phyloP scores from a whole-genome alignment of 768 basidiomycete species.

The Pholiota conissans region DNA sequence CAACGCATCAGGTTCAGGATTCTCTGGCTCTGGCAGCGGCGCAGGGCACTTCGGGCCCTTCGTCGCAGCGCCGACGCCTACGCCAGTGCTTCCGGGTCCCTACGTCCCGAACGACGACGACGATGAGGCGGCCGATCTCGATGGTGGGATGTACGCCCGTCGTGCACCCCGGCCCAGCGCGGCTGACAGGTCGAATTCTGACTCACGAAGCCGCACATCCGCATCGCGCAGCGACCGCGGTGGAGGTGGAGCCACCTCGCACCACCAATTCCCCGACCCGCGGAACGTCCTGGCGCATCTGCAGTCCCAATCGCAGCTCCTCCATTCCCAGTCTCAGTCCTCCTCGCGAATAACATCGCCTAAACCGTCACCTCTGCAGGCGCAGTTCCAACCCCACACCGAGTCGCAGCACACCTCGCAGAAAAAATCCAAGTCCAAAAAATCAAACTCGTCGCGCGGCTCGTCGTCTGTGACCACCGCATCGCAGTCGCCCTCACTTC shows the following conservation, averaged over 20 bases:
- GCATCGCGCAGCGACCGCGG: constrained; percentile 35
- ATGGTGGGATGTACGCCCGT: constrained; percentile 52
- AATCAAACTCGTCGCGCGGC: constrained; percentile 19
- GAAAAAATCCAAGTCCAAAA: constrained; percentile 25
- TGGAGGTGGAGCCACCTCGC: no score
- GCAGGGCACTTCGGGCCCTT: constrained; percentile 15
- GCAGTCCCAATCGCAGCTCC: constrained; percentile 7
- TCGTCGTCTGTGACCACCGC: constrained; percentile 34
- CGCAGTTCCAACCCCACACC: constrained; percentile 22
- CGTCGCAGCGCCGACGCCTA: constrained; percentile 10
- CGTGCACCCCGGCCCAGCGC: constrained; percentile 24
- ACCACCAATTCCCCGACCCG: constrained; percentile 12
- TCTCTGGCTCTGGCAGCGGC: constrained; percentile 7
- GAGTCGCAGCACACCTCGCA: not conserved
- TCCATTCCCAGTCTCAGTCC: no score
- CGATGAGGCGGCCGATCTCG: constrained; percentile 60
- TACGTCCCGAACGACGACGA: constrained; percentile 30
- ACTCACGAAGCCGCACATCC: constrained; percentile 64
- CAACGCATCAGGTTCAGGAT: constrained; percentile 12
- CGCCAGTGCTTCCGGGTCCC: constrained; percentile 8
- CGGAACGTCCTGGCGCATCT: constrained; percentile 10
- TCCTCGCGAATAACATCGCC: not conserved
- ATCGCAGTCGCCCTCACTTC: constrained; percentile 46
- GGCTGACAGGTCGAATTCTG: constrained; percentile 40
- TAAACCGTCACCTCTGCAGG: constrained; percentile 3